Percentiles rank a stretch among this genome's conserved stretches.
Conservation (phyloP, 495 filamentous ascomycete species). For the Daldinia grandis region DNA sequence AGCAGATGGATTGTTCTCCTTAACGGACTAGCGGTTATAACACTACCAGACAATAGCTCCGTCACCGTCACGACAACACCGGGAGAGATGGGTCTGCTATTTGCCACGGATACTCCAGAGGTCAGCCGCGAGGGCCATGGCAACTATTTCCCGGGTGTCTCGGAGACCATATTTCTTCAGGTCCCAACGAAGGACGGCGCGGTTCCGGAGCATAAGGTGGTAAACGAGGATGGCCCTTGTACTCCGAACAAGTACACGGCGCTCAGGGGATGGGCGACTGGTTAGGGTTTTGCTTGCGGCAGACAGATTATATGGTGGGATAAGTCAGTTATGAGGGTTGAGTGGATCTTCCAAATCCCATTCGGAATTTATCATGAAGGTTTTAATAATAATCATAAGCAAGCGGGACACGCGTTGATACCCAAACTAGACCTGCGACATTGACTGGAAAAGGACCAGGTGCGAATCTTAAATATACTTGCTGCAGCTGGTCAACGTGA, state of each 20-base stretch:
- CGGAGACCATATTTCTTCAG: not conserved
- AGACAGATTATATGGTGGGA: not conserved
- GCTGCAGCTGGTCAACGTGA: too few relatives aligned
- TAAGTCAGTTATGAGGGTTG: too few relatives aligned
- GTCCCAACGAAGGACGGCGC: not conserved
- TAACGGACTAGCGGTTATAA: not conserved
- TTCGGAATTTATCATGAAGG: too few relatives aligned
- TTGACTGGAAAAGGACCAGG: too few relatives aligned
- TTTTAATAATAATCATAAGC: too few relatives aligned
- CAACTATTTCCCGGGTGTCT: not conserved
- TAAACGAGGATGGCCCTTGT: not conserved
- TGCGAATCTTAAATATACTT: too few relatives aligned
- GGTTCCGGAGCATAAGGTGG: not conserved
- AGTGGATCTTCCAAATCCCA: too few relatives aligned
- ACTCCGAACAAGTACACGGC: not conserved
- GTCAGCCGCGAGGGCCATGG: not conserved
- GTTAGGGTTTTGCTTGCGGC: not conserved
- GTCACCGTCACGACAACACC: not conserved
- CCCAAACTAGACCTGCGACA: too few relatives aligned
- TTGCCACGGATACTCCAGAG: not conserved
- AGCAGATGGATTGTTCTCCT: not conserved
- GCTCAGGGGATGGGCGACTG: not conserved
- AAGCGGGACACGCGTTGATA: too few relatives aligned
- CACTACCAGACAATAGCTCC: not conserved
- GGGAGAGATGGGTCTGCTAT: not conserved